Conservation (phyloP, 75 land plant species). For the Sequoia sempervirens region DNA sequence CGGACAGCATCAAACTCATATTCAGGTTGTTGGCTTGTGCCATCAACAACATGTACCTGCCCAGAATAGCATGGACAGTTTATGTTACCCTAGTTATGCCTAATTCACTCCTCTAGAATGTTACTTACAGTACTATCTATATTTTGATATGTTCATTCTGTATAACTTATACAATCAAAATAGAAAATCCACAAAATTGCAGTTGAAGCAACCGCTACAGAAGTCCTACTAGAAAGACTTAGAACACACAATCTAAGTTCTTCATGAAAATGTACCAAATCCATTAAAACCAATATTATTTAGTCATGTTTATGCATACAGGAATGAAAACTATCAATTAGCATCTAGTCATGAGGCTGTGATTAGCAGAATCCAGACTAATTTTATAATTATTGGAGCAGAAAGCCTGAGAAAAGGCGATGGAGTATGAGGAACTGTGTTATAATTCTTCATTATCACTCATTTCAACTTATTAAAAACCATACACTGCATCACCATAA, state of each 20-base stretch:
- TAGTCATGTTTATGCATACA: not conserved
- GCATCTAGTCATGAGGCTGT: not conserved
- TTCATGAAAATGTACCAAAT: not conserved
- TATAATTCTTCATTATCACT: not conserved
- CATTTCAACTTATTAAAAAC: not conserved
- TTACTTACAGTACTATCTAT: not conserved
- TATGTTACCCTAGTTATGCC: not conserved
- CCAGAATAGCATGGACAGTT: not conserved
- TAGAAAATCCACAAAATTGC: not conserved
- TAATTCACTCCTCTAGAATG: not conserved
- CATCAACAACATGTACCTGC: constrained; percentile 94
- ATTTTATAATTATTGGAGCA: not conserved
- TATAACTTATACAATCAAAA: not conserved
- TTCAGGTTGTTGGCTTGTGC: constrained; percentile 70
- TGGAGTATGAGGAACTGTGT: not conserved
- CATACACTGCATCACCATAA: not conserved
- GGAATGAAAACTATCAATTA: not conserved
- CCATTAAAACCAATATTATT: not conserved
- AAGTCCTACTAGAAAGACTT: not conserved
- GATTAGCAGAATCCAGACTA: not conserved
- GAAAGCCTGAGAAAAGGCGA: not conserved
- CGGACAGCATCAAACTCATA: constrained; percentile 95
- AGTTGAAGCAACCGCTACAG: not conserved
- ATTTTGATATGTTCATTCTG: not conserved
- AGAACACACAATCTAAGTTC: not conserved